Evolutionary conservation across 768 basidiomycete species (phyloP).

Genomic region (Suillus spraguei): DNA sequence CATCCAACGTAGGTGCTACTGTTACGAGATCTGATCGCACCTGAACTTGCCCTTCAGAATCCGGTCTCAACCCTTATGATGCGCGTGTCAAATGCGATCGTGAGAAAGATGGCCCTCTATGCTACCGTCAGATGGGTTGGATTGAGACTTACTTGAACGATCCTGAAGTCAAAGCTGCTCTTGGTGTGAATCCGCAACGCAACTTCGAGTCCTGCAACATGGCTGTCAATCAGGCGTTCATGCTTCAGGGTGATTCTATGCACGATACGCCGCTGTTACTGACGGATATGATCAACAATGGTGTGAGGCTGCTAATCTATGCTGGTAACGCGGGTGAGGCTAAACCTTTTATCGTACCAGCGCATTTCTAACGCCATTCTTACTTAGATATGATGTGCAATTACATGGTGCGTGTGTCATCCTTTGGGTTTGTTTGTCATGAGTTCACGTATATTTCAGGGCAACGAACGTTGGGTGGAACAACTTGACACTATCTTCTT

Average conservation of each 20-base stretch:
- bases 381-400: conserved; percentile 85
- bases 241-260: conserved; percentile 82
- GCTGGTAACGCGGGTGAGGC: conserved; percentile 78
- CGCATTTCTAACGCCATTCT: conserved; percentile 19
- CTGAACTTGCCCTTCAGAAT: conserved; percentile 40
- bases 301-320: conserved; percentile 85
- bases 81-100: conserved; percentile 77
- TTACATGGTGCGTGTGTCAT: conserved; percentile 52
- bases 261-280: conserved; percentile 81
- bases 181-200: conserved; percentile 66
- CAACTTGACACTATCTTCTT: conserved; percentile 63
- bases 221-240: conserved; percentile 81
- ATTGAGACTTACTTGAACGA: conserved; percentile 89
- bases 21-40: not conserved
- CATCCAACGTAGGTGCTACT: conserved; percentile 58
- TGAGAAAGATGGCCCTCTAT: conserved; percentile 66
- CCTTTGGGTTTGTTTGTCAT: conserved; percentile 7
- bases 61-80: conserved; percentile 90
- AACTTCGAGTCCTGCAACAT: conserved; percentile 75
- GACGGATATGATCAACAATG: conserved; percentile 79
- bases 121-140: conserved; percentile 83
- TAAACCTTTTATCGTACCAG: conserved; percentile 2
- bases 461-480: conserved; percentile 78
- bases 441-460: conserved; percentile 39
- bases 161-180: conserved; percentile 70